Evolutionary conservation across 306 rosid species (phyloP), one percentile per base, ranked within the genome.

Genomic region (Phaseolus lunatus): DNA sequence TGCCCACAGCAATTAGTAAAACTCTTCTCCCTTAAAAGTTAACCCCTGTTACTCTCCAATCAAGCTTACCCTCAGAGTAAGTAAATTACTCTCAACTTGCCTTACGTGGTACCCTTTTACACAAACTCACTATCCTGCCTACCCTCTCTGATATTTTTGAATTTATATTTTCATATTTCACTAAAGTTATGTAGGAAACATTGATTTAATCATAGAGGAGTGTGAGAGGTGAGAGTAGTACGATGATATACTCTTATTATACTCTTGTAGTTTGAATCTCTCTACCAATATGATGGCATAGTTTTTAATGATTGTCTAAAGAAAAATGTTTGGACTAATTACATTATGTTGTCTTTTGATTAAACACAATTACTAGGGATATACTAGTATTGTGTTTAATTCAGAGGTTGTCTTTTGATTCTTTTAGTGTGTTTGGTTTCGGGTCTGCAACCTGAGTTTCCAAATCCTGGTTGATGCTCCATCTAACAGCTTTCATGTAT

Each of bases 381-480:
- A n/a, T n/a, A 47, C 39, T 65, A 19, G 43, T 14, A 13, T 50
- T 54, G 80, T 56, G 41, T 41, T 63, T 19, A 18, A 61, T 18
- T 49, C 63, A 26, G 18, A 61, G 35, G 0, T 64, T 27, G 27
- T 49, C 70, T 27, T 63, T 52, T 29, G 4, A 6, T 65, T 43
- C 23, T 29, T 29, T 53, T 26, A 41, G 13, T 41, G 45, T 10
- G 45, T 41, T 10, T 41, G 47, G 47, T 41, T 41, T 2, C 4
- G 15, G 14, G 11, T 41, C 3, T 41, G 13, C 14, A 41, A 11
- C 15, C 47, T 41, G 47, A 41, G 9, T 41, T 11, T 41, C 15
- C 47, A 2, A 41, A 11, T 41, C 4, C 47, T 10, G 15, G 47
- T 41, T 41, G 47, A 41, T 3, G 47, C 14, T 10, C 14, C 15